Conservation (phyloP, 202 grass and related monocot genomes). For the Carex sylvatica region DNA sequence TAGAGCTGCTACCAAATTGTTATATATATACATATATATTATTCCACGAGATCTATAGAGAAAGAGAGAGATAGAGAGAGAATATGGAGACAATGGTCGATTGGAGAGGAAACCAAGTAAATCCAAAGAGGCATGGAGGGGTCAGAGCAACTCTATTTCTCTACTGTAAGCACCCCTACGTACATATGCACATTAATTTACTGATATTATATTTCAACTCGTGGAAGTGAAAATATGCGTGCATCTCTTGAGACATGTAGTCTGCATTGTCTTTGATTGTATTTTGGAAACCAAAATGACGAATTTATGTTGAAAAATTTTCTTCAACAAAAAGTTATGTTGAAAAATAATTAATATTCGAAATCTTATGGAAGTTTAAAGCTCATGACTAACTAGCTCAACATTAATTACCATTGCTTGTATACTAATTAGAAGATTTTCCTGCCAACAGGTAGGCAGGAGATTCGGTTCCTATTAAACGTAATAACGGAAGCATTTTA, state of each 20-base stretch:
- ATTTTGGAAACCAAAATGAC: not conserved
- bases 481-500: too few species aligned
- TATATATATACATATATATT: too few species aligned
- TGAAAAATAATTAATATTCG: not conserved
- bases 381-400: not conserved
- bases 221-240: too few species aligned
- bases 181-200: not conserved
- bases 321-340: not conserved
- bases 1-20: too few species aligned
- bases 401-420: not conserved
- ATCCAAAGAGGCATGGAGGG: conserved; percentile 26
- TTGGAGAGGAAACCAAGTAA: conserved; percentile 16
- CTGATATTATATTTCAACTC: too few species aligned
- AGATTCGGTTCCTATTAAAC: too few species aligned
- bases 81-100: conserved; percentile 12
- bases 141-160: conserved; percentile 26
- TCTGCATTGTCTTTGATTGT: too few species aligned
- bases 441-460: too few species aligned
- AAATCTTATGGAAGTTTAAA: not conserved
- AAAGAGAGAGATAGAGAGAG: not conserved
- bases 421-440: too few species aligned
- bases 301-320: not conserved
- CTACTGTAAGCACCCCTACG: conserved; percentile 11
- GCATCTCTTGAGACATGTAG: too few species aligned
- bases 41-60: too few species aligned